Base-by-base conservation (phyloP, 495 filamentous ascomycete genomes). In the Lineolata rhizophorae region DNA sequence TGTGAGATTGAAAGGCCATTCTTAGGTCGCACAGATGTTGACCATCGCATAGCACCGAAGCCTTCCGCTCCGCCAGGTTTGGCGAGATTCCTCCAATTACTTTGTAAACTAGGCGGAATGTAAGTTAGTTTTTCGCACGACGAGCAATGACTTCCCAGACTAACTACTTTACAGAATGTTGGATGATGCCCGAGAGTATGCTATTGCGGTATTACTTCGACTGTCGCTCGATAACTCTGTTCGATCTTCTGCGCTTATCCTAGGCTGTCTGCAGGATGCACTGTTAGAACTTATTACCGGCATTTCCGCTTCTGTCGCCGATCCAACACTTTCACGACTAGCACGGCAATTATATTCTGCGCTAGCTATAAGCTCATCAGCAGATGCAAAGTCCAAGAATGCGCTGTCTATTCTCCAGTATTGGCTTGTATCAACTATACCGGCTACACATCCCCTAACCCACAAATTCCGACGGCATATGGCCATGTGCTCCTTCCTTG, bases 391-490 rank as follows among this genome's bases (percentile, higher is more conserved):
- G 22, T 26, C 22, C 22, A 8, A 8, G 22, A 26, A 8, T 26
- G 22, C 22, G 8, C 8, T 26, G 29, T 60, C 60, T 8, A 26
- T 51, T 20, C 53, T 79, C 4, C 72, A 72, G 27, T 55, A 65
- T 28, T 60, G 63, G 18, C 51, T 77, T 3, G 56, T 84, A 15
- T 59, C 60, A 3, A 57, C 61, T 11, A 57, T 53, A 26, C 22
- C 22, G 22, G 8, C 22, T 8, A 8, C 8, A 5, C 59, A 57
- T 5, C 46, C 60, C 1, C 56, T 65, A 35, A 55, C 70, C 12
- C 60, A 72, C 28, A 55, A 70, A 18, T 54, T 91, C 26, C 64
- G 74, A 24, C 64, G 70, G 20, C 63, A 74, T n/a, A 63, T 94
- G 6, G 78, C 81, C 1, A 53, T 79, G 22, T 58, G 69, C 14